phyloP scores from a whole-genome alignment of 192 early-diverging fungal species.

The Coemansia erecta region DNA sequence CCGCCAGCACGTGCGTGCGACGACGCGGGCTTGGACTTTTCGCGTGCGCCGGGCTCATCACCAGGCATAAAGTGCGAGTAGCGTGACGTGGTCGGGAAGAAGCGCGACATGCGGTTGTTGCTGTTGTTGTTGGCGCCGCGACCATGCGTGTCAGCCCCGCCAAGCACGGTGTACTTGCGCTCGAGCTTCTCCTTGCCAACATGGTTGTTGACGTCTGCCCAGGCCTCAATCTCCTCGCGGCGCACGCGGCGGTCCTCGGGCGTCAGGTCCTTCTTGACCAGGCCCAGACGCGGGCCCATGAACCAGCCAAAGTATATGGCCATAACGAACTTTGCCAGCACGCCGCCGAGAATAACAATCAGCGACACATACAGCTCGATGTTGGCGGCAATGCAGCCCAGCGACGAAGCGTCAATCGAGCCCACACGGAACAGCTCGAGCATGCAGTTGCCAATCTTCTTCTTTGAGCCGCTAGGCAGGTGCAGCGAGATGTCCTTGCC shows the following conservation, averaged over 20 bases:
- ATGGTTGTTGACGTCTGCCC: conserved; percentile 70
- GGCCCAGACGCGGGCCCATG: conserved; percentile 72
- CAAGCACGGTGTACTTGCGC: conserved; percentile 50
- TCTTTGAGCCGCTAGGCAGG: conserved; percentile 53
- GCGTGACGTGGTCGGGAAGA: conserved; percentile 54
- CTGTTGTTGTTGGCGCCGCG: conserved; percentile 1
- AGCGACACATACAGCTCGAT: conserved; percentile 80
- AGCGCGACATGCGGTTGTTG: conserved; percentile 49
- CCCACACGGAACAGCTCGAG: conserved; percentile 79
- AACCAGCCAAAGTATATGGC: conserved; percentile 83
- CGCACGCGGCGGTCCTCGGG: conserved; percentile 69
- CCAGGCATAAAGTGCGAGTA: conserved; percentile 56
- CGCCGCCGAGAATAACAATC: conserved; percentile 62
- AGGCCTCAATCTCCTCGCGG: conserved; percentile 69
- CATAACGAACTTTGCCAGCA: conserved; percentile 70
- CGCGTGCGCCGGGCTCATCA: conserved; percentile 51
- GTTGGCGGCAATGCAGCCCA: conserved; percentile 80
- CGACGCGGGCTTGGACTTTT: conserved; percentile 20
- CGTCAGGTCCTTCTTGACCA: conserved; percentile 60
- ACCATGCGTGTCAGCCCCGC: not conserved
- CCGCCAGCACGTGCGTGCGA: not conserved
- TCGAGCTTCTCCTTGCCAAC: conserved; percentile 47
- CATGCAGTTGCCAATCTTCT: conserved; percentile 67
- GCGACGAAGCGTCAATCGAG: conserved; percentile 68
- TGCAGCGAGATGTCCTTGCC: conserved; percentile 55